Conservation (phyloP, 129 eudicot genomes). For the Flaveria sonorensis region DNA sequence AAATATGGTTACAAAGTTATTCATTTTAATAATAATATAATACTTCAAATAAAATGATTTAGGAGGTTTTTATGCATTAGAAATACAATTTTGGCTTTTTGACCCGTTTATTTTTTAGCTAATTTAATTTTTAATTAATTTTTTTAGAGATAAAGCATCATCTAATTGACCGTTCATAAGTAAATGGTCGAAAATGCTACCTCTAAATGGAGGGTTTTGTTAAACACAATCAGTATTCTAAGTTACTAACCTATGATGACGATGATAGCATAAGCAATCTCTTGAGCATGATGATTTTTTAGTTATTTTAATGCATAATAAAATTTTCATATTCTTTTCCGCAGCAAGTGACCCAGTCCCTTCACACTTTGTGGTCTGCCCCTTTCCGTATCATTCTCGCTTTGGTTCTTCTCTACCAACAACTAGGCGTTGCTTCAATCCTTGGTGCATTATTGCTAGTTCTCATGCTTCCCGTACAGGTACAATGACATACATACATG, state of each 20-base stretch:
- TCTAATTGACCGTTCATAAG: not conserved
- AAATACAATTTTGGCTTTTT: not conserved
- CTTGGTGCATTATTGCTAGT: conserved; percentile 78
- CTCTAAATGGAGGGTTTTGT: conserved; percentile 9
- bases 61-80: conserved; percentile 6
- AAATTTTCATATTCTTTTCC: conserved; percentile 22
- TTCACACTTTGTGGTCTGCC: conserved; percentile 91
- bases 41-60: not conserved
- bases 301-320: conserved; percentile 7
- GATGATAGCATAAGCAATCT: conserved; percentile 4
- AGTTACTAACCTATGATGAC: not conserved
- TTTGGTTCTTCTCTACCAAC: conserved; percentile 86
- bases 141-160: not conserved
- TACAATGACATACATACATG: conserved; percentile 27
- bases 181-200: not conserved
- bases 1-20: not conserved
- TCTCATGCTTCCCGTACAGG: conserved; percentile 90
- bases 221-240: not conserved
- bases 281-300: conserved; percentile 6
- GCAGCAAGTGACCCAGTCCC: conserved; percentile 87
- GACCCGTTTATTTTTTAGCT: conserved; percentile 2
- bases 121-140: not conserved
- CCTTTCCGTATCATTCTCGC: conserved; percentile 86
- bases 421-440: conserved; percentile 86
- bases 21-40: not conserved